phyloP scores from a whole-genome alignment of 768 basidiomycete genomes.

The Amanita inopinata region DNA sequence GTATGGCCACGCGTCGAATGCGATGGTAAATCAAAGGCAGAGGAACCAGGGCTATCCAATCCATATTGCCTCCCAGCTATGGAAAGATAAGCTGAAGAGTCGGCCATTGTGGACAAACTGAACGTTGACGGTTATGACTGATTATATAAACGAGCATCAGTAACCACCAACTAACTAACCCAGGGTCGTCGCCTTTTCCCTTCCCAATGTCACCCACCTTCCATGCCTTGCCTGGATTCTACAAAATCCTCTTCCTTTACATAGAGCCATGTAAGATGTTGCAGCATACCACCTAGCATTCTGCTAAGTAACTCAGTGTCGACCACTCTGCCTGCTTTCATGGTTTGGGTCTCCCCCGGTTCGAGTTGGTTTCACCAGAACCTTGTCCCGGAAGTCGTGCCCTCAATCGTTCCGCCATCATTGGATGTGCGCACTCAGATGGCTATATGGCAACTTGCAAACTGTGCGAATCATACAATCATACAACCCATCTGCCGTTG shows the following conservation, averaged over 20 bases:
- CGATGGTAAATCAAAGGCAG: conserved; percentile 65
- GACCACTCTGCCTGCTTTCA: conserved; percentile 38
- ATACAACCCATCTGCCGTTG: not conserved
- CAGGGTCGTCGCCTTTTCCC: no score
- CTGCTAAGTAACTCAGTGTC: conserved; percentile 28
- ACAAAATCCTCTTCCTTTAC: conserved; percentile 45
- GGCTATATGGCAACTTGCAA: conserved; percentile 52
- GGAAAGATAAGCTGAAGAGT: conserved; percentile 10
- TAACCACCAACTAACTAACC: no score
- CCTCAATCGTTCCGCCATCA: conserved; percentile 3
- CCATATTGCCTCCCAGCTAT: conserved; percentile 7
- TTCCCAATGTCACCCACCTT: no score
- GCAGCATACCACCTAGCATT: no score
- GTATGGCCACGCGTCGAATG: conserved; percentile 17
- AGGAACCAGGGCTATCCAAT: conserved; percentile 55
- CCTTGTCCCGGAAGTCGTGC: conserved; percentile 34
- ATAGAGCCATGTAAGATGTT: conserved; percentile 40
- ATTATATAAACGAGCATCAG: no score
- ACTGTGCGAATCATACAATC: conserved; percentile 28
- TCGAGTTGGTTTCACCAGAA: conserved; percentile 51
- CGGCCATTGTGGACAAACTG: no score
- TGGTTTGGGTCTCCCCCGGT: conserved; percentile 42
- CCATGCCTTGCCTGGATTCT: conserved; percentile 46
- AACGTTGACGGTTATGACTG: no score
- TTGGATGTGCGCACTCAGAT: conserved; percentile 40